A percentile compares a stretch with the other conserved stretches of the same genome.
Conservation (phyloP, 78 protist species). For the Protostelium mycophagum region DNA sequence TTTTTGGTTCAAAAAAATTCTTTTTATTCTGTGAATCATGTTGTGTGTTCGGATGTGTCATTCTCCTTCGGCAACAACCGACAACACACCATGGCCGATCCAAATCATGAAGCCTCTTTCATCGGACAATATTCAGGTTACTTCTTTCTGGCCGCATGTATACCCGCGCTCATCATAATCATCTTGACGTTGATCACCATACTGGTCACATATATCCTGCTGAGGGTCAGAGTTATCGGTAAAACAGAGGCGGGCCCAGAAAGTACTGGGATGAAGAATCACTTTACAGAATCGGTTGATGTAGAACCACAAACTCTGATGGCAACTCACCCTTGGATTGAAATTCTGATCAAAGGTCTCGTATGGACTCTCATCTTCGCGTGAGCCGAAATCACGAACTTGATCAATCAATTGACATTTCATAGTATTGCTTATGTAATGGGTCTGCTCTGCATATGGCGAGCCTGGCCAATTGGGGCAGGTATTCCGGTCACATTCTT, state of each 20-base stretch:
- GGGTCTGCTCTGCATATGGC: neutral
- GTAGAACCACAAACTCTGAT: neutral
- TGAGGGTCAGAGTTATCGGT: neutral
- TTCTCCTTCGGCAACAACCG: neutral
- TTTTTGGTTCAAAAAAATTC: too few species aligned
- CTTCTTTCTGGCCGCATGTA: neutral
- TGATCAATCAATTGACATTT: too few species aligned
- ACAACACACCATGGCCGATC: neutral
- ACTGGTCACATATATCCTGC: neutral
- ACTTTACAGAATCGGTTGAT: neutral
- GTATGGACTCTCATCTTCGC: neutral
- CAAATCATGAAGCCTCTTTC: neutral
- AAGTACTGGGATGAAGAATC: neutral
- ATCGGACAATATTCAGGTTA: neutral
- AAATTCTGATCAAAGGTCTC: neutral
- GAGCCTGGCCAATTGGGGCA: neutral
- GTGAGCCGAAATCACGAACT: too few species aligned
- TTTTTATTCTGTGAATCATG: too few species aligned
- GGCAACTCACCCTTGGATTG: neutral
- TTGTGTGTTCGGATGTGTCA: too few species aligned
- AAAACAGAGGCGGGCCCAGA: neutral
- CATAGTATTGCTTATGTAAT: neutral
- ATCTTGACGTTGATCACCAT: neutral
- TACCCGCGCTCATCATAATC: neutral
- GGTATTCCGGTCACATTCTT: neutral